phyloP scores from a whole-genome alignment of 2,329 filamentous ascomycete species.

The Fusarium sp. region DNA sequence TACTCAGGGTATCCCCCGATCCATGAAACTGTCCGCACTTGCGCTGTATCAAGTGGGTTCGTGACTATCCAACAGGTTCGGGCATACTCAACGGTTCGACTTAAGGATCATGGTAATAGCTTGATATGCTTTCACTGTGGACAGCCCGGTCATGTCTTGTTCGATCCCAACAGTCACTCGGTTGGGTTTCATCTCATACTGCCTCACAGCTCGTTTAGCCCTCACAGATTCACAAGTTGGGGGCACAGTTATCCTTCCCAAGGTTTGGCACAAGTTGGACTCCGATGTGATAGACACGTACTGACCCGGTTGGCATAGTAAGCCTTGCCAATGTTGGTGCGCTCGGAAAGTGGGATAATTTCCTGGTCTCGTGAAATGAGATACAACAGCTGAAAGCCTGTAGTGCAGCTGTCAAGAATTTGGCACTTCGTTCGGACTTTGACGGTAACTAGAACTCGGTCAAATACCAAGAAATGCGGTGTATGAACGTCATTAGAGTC shows the following conservation, averaged over 20 bases:
- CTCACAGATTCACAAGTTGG: not conserved
- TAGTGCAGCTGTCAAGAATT: not conserved
- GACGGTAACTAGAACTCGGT: not conserved
- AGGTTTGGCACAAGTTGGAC: not conserved
- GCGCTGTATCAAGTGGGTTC: conserved; percentile 12
- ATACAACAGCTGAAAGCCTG: conserved; percentile 26
- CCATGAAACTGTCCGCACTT: not conserved
- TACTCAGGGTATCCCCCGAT: not conserved
- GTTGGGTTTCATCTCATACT: not conserved
- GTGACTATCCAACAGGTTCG: conserved; percentile 7
- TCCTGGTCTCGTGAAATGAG: conserved; percentile 22
- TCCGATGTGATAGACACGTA: conserved; percentile 29
- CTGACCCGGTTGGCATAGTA: conserved; percentile 23
- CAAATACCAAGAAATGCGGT: not conserved
- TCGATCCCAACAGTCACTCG: not conserved
- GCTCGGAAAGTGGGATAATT: not conserved
- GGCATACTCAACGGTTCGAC: not conserved
- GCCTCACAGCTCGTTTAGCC: not conserved
- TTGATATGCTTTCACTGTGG: not conserved
- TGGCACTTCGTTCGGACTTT: not conserved
- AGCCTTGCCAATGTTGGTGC: not conserved
- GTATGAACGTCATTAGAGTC: not conserved
- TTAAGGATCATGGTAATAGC: not conserved
- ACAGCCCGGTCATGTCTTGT: not conserved
- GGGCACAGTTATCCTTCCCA: too few species aligned